phyloP scores from a whole-genome alignment of 1,284 basidiomycete genomes.

The Boletellus deceptivus region DNA sequence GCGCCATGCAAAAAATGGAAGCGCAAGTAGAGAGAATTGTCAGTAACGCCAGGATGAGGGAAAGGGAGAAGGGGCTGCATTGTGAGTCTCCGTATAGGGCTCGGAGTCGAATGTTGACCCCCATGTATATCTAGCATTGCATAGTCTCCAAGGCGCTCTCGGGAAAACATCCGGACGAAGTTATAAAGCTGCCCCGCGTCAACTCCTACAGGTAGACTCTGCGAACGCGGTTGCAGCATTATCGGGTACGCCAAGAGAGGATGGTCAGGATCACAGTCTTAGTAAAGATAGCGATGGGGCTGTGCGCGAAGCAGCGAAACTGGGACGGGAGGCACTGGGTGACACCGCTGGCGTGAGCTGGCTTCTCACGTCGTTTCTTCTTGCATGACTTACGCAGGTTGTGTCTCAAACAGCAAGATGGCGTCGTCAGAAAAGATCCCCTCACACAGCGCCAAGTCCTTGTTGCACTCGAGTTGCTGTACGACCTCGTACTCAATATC shows the following conservation, averaged over 20 bases:
- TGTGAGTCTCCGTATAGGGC: constrained; percentile 43
- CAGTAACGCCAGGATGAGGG: constrained; percentile 83
- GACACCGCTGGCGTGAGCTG: constrained; percentile 49
- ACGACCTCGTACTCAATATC: constrained; percentile 80
- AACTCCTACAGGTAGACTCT: constrained; percentile 85
- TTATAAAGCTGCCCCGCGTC: constrained; percentile 93
- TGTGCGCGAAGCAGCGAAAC: constrained; percentile 67
- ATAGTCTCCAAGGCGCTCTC: constrained; percentile 91
- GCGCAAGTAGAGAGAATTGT: constrained; percentile 97
- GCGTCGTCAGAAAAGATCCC: constrained; percentile 63
- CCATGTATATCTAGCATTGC: constrained; percentile 48
- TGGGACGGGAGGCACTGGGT: constrained; percentile 66
- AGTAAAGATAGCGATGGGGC: constrained; percentile 48
- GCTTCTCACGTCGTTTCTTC: background rate
- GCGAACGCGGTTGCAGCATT: constrained; percentile 48
- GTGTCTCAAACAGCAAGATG: constrained; percentile 42
- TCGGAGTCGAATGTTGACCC: constrained; percentile 9
- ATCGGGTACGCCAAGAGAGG: constrained; percentile 56
- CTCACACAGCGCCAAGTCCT: constrained; percentile 79
- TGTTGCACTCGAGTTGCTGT: constrained; percentile 81
- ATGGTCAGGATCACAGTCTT: constrained; percentile 30
- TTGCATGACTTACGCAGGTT: too few species aligned
- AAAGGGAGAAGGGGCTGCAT: constrained; percentile 74
- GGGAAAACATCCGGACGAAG: constrained; percentile 91
- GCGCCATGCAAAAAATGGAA: constrained; percentile 96